Base-by-base conservation (phyloP, 345 rosid species). In the Linum trigynum region DNA sequence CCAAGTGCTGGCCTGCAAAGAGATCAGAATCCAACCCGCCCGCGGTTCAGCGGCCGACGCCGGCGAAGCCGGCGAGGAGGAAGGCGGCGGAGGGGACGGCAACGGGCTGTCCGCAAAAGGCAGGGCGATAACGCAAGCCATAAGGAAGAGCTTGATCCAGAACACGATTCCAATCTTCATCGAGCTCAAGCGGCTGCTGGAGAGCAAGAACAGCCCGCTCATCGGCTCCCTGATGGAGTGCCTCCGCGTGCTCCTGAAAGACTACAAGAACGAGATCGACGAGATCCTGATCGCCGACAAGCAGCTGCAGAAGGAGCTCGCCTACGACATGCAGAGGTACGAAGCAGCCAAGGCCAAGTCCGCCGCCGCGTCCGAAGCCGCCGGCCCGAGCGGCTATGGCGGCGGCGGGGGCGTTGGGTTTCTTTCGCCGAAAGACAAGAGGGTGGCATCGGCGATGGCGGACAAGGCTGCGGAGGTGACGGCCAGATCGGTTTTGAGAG, bases 111-210 rank as follows among this genome's bases (percentile, higher is more conserved):
- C 95, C 3, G 80, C 96, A 2, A 86, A 85, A 78, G 96, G 97
- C 65, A 82, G 89, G 75, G 92, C 86, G 17, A 86, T 92, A 73
- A 92, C 85, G 9, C 98, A 88, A 73, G 96, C 94, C 55, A 90
- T 90, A 9, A 85, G 87, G 74, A 92, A 86, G 80, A 82, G 97
- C 5, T 86, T 92, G 56, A 90, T 90, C 66, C 95, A 90, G 62
- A 88, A 92, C 82, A 92, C 97, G 61, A 88, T 92, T 39, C 98
- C 98, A 41, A 90, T 92, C 69, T 92, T 92, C 71, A 88, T 90
- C 40, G 98, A 92, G 82, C 88, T 92, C 23, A 92, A 90, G 78
- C 83, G 95, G 63, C 85, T 90, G 7, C 67, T 92, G 32, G 97
- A 92, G 79, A 83, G 87, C 86, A 92, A 85, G 77, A 86, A 90